Conservation (phyloP, 495 filamentous ascomycete genomes). For the Penicillium cataractarum region DNA sequence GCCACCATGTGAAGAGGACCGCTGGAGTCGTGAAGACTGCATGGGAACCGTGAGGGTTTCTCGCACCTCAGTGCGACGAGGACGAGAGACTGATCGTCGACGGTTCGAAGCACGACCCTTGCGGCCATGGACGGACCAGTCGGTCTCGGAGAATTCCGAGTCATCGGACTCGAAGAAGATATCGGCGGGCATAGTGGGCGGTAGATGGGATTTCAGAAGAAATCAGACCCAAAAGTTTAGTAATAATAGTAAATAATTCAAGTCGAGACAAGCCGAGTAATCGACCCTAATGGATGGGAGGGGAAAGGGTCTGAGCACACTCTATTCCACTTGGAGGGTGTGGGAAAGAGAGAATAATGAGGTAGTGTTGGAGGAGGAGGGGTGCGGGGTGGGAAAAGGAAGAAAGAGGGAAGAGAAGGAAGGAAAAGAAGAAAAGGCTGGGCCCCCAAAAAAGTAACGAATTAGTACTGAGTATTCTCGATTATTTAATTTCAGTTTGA, state of each 20-base stretch:
- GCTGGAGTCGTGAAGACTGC: slow-evolving; percentile 33
- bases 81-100: slow-evolving; percentile 45
- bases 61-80: slow-evolving; percentile 29
- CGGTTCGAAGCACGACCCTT: slow-evolving; percentile 28
- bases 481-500: too few species aligned
- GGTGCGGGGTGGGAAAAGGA: slow-evolving; percentile 10
- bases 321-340: not conserved
- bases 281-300: slow-evolving; percentile 9
- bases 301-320: slow-evolving; percentile 9
- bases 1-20: slow-evolving; percentile 47
- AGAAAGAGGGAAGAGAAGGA: slow-evolving; percentile 19
- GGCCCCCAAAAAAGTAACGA: not conserved
- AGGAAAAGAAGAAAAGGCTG: not conserved
- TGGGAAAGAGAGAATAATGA: not conserved
- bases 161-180: slow-evolving; percentile 36
- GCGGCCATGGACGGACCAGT: slow-evolving; percentile 37
- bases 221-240: not conserved
- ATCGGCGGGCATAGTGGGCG: slow-evolving; percentile 26
- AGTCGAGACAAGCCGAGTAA: not conserved
- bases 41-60: slow-evolving; percentile 27
- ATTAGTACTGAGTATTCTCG: too few species aligned
- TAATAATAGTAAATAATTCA: not conserved
- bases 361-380: slow-evolving; percentile 3
- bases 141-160: slow-evolving; percentile 46
- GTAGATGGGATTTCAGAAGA: slow-evolving; percentile 4